These are phyloP conservation scores for Cryptococcus floricola DNA, from an alignment of 1,284 basidiomycete species.

Conservation along the genomic window DNA sequence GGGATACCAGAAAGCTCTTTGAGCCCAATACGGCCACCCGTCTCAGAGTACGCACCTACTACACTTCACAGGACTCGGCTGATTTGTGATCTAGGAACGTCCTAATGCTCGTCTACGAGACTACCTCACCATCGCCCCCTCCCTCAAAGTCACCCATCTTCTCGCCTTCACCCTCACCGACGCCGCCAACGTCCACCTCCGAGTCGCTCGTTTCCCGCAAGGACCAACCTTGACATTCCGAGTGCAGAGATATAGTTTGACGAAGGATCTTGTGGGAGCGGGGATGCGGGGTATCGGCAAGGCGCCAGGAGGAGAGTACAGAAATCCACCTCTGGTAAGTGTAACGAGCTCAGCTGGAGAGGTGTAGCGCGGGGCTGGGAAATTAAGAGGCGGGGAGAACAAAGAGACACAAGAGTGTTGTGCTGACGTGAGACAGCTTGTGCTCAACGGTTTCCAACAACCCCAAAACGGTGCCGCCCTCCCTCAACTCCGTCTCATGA, in stretches of 20 bases:
- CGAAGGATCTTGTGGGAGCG: constrained; percentile 55
- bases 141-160: constrained; percentile 87
- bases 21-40: constrained; percentile 96
- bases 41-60: constrained; percentile 60
- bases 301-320: constrained; percentile 46
- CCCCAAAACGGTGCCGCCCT: constrained; percentile 47
- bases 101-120: constrained; percentile 90
- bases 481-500: constrained; percentile 53
- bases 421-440: constrained; percentile 39
- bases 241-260: constrained; percentile 84
- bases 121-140: constrained; percentile 87
- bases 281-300: constrained; percentile 46
- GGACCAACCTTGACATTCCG: constrained; percentile 94
- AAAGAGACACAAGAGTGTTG: background rate
- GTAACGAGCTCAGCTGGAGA: background rate
- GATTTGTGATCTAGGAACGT: constrained; percentile 64
- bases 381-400: background rate
- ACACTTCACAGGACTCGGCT: background rate
- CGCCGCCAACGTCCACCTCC: constrained; percentile 70
- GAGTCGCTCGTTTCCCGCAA: constrained; percentile 81
- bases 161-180: constrained; percentile 87
- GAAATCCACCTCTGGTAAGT: constrained; percentile 48
- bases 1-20: constrained; percentile 91
- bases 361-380: background rate
- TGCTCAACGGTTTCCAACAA: constrained; percentile 53